These are phyloP conservation scores for Ilyonectria mors-panacis DNA, from an alignment of 2,329 filamentous ascomycete species.

Conservation along the genomic window DNA sequence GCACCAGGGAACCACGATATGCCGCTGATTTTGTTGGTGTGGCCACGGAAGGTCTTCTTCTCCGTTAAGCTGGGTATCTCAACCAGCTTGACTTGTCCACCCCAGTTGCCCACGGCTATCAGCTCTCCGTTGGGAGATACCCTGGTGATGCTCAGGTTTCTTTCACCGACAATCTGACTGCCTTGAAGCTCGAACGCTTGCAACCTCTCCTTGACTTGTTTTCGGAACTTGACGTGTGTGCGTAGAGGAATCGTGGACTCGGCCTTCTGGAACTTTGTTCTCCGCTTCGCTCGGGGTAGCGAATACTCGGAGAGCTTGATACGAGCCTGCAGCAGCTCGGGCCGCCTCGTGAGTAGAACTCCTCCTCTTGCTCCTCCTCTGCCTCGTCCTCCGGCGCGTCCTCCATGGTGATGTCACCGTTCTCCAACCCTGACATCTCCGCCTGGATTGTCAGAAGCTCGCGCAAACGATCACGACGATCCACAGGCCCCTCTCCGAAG, in stretches of 20 bases:
- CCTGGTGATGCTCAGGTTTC: conserved; percentile 91
- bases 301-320: conserved; percentile 87
- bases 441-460: conserved; percentile 83
- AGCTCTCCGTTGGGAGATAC: conserved; percentile 89
- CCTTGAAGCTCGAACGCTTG: conserved; percentile 91
- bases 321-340: conserved; percentile 81
- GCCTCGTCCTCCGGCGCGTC: conserved; percentile 73
- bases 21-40: conserved; percentile 91
- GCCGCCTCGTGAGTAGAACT: conserved; percentile 93
- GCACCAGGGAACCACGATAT: conserved; percentile 91
- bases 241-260: conserved; percentile 88
- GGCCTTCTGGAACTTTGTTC: conserved; percentile 82
- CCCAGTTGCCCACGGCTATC: conserved; percentile 94
- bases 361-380: conserved; percentile 85
- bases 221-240: conserved; percentile 93
- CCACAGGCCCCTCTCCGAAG: conserved; percentile 90
- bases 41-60: conserved; percentile 82
- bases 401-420: conserved; percentile 73
- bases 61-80: conserved; percentile 86
- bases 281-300: conserved; percentile 83
- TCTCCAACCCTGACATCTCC: conserved; percentile 71
- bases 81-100: conserved; percentile 88
- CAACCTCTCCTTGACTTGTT: conserved; percentile 87
- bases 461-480: conserved; percentile 88
- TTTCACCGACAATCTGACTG: conserved; percentile 91